These are phyloP conservation scores for Rhizopogon sp. DNA, from an alignment of 768 basidiomycete genomes.

Conservation along the genomic window DNA sequence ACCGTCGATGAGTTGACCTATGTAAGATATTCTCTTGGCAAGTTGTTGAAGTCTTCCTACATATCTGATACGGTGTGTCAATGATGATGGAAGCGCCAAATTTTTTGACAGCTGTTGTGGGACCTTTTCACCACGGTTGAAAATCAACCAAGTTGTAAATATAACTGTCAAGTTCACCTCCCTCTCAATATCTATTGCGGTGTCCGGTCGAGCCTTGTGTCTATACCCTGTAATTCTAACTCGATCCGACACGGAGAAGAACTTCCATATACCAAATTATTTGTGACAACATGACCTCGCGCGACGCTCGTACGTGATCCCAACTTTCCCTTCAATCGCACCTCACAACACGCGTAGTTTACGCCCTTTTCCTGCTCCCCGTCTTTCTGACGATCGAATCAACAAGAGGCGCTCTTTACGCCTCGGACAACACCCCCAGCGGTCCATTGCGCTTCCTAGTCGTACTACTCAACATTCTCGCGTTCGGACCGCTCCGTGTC, in stretches of 20 bases:
- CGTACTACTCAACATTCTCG: not conserved
- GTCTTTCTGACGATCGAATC: constrained; percentile 11
- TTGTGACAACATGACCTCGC: not conserved
- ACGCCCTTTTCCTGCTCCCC: constrained; percentile 5
- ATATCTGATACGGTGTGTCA: too few species aligned
- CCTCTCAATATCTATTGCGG: too few species aligned
- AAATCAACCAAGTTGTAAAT: not conserved
- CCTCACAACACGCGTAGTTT: constrained; percentile 1
- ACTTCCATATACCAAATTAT: not conserved
- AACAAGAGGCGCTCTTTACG: constrained; percentile 1
- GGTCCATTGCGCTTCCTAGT: constrained; percentile 7
- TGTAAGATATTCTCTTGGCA: too few species aligned
- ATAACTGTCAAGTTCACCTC: not conserved
- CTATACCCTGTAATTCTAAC: not conserved
- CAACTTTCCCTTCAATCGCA: not conserved
- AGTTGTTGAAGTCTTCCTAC: too few species aligned
- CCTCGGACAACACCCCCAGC: not conserved
- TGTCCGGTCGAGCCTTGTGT: not conserved
- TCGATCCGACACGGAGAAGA: too few species aligned
- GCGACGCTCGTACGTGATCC: not conserved
- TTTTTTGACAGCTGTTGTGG: not conserved
- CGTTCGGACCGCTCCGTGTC: constrained; percentile 4
- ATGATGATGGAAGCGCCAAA: not conserved
- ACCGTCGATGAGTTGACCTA: too few species aligned
- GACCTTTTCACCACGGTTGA: not conserved